These are phyloP conservation scores for Kwoniella bestiolae DNA, from an alignment of 768 basidiomycete species.

Conservation along the genomic window DNA sequence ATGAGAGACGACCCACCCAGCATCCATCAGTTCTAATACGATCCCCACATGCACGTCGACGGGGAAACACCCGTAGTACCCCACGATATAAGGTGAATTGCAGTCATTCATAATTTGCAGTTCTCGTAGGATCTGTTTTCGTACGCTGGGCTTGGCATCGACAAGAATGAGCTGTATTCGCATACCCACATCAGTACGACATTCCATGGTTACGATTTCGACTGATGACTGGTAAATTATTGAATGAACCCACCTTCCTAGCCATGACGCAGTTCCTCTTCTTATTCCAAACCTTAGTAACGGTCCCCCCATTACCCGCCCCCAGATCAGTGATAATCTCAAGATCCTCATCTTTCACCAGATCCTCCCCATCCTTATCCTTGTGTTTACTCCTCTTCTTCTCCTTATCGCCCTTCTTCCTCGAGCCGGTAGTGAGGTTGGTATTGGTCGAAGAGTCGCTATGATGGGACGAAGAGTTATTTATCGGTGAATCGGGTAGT, in stretches of 20 bases:
- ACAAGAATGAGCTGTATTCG: conserved; percentile 54
- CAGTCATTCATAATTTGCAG: conserved; percentile 99
- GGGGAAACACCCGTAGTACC: conserved; percentile 95
- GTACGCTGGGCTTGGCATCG: conserved; percentile 77
- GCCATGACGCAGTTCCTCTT: conserved; percentile 95
- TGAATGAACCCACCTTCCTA: conserved; percentile 74
- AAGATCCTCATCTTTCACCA: conserved; percentile 82
- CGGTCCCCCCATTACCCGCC: conserved; percentile 95
- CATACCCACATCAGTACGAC: background rate
- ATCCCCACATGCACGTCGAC: conserved; percentile 98
- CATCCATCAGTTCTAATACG: conserved; percentile 81
- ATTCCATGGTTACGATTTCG: background rate
- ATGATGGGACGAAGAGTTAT: background rate
- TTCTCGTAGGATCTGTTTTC: conserved; percentile 97
- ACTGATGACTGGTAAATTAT: no score
- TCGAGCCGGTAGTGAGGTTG: conserved; percentile 11
- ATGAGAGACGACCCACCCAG: conserved; percentile 46
- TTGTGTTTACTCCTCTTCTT: conserved; percentile 27
- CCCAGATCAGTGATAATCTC: conserved; percentile 89
- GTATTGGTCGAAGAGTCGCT: conserved; percentile 30
- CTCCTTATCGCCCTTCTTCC: conserved; percentile 32
- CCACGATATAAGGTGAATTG: conserved; percentile 88
- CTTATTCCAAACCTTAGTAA: conserved; percentile 90
- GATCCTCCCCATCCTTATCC: conserved; percentile 77
- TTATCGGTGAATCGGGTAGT: conserved; percentile 14